A percentile compares a stretch with the other conserved stretches of the same genome.
Evolutionary conservation across 176 grass and related monocot species (phyloP).

Genomic region (Canna indica): DNA sequence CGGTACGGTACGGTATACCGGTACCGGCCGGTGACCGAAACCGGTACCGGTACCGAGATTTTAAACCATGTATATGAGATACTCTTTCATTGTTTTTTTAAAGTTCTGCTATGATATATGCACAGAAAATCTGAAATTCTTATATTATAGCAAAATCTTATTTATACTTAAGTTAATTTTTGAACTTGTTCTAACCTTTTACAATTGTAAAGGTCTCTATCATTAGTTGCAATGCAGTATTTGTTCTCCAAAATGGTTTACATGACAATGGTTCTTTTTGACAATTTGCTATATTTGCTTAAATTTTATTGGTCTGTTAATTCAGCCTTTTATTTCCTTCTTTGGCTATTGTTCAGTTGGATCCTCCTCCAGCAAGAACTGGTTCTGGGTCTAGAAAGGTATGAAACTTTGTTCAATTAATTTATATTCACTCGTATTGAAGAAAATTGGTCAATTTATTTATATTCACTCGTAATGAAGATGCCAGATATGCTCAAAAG

Average conservation of each 20-base stretch:
- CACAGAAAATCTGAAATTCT: too few species aligned
- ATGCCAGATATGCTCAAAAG: neutral
- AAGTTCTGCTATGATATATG: too few species aligned
- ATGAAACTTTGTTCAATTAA: constrained; percentile 15
- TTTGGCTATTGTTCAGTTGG: constrained; percentile 36
- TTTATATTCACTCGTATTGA: too few species aligned
- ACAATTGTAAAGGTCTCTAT: neutral
- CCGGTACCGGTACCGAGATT: too few species aligned
- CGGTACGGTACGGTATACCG: too few species aligned
- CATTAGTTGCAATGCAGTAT: neutral
- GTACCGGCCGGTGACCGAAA: too few species aligned
- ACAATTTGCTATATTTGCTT: constrained; percentile 17
- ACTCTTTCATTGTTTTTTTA: too few species aligned
- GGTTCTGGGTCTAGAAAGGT: constrained; percentile 88
- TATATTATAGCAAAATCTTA: too few species aligned
- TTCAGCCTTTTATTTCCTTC: constrained; percentile 9
- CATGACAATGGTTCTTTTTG: constrained; percentile 1
- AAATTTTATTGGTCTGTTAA: neutral
- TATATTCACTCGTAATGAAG: neutral
- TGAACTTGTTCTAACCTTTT: too few species aligned
- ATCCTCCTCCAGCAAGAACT: constrained; percentile 65
- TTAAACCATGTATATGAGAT: too few species aligned
- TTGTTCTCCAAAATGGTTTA: neutral
- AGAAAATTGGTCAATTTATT: neutral
- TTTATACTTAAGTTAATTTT: too few species aligned